Conservation (phyloP, 495 filamentous ascomycete species). For the Aspergillus nanangensis region DNA sequence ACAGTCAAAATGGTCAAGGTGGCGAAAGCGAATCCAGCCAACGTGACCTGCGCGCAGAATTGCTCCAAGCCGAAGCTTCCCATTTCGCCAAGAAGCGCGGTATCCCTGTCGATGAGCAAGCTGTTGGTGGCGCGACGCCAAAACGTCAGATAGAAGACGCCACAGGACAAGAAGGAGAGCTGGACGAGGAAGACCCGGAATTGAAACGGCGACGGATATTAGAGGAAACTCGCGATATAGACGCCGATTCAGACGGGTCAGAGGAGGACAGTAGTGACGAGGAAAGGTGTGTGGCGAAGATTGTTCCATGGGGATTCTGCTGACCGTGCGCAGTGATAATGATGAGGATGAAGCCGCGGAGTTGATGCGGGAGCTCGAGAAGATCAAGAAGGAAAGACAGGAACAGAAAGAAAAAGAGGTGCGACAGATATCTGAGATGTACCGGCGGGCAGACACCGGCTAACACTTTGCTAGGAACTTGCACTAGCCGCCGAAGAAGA, state of each 20-base stretch:
- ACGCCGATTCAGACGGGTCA: slow-evolving; percentile 77
- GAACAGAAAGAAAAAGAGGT: slow-evolving; percentile 84
- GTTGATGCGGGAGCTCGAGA: slow-evolving; percentile 86
- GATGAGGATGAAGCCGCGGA: slow-evolving; percentile 90
- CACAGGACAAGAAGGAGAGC: slow-evolving; percentile 29
- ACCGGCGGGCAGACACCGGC: no score
- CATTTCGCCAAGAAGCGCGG: slow-evolving; percentile 84
- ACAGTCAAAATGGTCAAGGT: slow-evolving; percentile 81
- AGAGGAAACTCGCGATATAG: slow-evolving; percentile 83
- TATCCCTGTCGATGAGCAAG: slow-evolving; percentile 37
- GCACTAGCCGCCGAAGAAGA: slow-evolving; percentile 74
- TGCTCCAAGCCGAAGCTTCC: slow-evolving; percentile 80
- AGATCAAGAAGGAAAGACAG: slow-evolving; percentile 85
- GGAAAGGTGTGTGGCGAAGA: slow-evolving; percentile 43
- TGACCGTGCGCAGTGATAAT: slow-evolving; percentile 50
- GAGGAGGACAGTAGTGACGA: slow-evolving; percentile 69
- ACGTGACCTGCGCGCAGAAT: slow-evolving; percentile 86
- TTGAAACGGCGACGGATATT: slow-evolving; percentile 82
- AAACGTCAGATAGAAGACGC: slow-evolving; percentile 67
- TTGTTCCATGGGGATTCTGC: neutral
- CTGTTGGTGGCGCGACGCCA: slow-evolving; percentile 30
- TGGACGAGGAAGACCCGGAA: slow-evolving; percentile 67
- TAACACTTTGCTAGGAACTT: no score
- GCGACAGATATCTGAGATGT: neutral
- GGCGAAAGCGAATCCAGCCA: slow-evolving; percentile 66